phyloP scores from a whole-genome alignment of 441 rosid genomes.

The Mallotus japonicus region DNA sequence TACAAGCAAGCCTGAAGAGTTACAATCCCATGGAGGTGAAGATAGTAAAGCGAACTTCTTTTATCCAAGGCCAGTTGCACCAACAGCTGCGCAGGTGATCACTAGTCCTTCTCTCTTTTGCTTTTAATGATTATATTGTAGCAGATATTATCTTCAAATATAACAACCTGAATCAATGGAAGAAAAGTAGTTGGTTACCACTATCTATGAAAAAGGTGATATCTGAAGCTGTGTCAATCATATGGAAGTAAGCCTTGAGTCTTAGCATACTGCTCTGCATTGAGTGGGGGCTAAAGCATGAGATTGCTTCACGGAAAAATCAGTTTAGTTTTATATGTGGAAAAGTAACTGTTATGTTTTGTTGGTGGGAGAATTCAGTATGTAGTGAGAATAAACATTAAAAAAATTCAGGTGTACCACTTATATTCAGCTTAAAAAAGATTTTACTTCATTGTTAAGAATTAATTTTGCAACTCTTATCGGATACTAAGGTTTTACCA shows the following conservation, averaged over 20 bases:
- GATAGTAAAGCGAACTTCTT: conserved; percentile 78
- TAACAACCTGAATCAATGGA: not conserved
- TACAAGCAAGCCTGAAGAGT: conserved; percentile 80
- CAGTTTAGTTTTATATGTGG: not conserved
- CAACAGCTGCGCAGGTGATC: conserved; percentile 94
- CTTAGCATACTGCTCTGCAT: not conserved
- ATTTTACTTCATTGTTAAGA: not conserved
- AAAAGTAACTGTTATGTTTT: not conserved
- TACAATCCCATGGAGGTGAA: conserved; percentile 80
- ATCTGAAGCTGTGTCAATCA: not conserved
- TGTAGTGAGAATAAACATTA: not conserved
- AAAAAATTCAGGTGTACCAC: not conserved
- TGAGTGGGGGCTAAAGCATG: not conserved
- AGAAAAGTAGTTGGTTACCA: not conserved
- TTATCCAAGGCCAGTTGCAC: conserved; percentile 98
- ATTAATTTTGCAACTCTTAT: not conserved
- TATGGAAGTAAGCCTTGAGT: not conserved
- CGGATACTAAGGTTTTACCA: not conserved
- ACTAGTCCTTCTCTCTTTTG: not conserved
- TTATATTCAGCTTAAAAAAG: not conserved
- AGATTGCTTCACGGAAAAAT: not conserved
- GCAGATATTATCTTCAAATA: not conserved
- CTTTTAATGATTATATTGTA: conserved; percentile 2
- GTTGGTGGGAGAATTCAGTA: not conserved
- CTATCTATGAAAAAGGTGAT: not conserved